These are phyloP conservation scores for Pleurotus djamor DNA, from an alignment of 768 basidiomycete genomes.

Conservation along the genomic window DNA sequence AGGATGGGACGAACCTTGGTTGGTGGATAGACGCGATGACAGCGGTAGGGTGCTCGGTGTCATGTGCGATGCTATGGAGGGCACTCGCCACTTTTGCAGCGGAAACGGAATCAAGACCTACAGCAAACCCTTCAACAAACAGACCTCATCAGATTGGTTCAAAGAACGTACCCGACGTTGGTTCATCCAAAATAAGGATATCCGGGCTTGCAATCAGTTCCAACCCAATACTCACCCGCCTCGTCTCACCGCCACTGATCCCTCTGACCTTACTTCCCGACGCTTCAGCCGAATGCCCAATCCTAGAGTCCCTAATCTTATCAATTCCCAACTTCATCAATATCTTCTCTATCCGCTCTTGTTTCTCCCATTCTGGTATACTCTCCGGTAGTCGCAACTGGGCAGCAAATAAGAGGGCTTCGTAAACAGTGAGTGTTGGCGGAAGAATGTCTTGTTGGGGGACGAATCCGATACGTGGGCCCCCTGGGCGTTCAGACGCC, in stretches of 20 bases:
- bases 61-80: conserved; percentile 73
- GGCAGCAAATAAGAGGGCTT: conserved; percentile 84
- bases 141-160: background rate
- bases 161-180: conserved; percentile 50
- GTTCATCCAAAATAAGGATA: conserved; percentile 86
- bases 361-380: conserved; percentile 59
- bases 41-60: conserved; percentile 65
- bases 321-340: conserved; percentile 79
- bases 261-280: conserved; percentile 74
- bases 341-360: conserved; percentile 62
- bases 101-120: conserved; percentile 84
- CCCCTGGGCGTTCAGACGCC: conserved; percentile 12
- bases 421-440: conserved; percentile 73
- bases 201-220: conserved; percentile 87
- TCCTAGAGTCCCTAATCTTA: conserved; percentile 66
- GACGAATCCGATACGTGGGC: conserved; percentile 77
- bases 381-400: conserved; percentile 80
- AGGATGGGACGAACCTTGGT: conserved; percentile 51
- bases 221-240: conserved; percentile 86
- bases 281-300: conserved; percentile 51
- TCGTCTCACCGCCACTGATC: conserved; percentile 90
- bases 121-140: conserved; percentile 5
- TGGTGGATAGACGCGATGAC: conserved; percentile 89
- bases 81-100: conserved; percentile 79
- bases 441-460: conserved; percentile 87